Evolutionary conservation across 176 grass and related monocot genomes (phyloP), one percentile per base, ranked within the genome.

Genomic region (Calamus simplicifolius): DNA sequence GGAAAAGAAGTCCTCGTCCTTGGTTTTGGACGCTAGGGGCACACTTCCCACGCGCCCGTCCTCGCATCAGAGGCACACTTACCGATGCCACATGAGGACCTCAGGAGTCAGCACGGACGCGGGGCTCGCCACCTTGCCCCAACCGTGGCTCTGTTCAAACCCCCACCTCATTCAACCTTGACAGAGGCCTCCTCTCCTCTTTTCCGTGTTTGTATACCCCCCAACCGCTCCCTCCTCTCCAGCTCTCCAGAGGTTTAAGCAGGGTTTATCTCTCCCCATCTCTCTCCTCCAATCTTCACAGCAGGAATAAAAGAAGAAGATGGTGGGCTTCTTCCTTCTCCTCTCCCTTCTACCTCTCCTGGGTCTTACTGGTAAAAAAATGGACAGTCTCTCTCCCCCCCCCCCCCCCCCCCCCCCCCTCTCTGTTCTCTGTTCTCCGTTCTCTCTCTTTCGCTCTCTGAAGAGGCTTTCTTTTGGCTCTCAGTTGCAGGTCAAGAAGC

Each of bases 401-500:
- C n/a, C 4, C 23, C 2, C 31, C 21, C 4, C 23, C 2, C 31
- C 21, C 4, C 23, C 2, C 31, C 21, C n/a, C n/a, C n/a, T n/a
- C n/a, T 59, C 17, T 18, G 4, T 17, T 53, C n/a, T 6, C 55
- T 2, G 5, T 16, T 19, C 35, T 54, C 25, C 19, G 4, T 51
- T 31, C 4, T 30, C 35, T 59, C 5, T n/a, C 6, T 43, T 28
- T 79, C 15, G 16, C 5, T 27, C 0, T 59, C 21, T 5, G 7
- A 61, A 8, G 6, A 13, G 35, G 35, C 35, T 13, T 72, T 81
- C 19, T 61, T 23, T 23, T 23, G 21, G 18, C 8, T 51, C 12
- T 14, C 77, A 80, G 79, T 76, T 76, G 52, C 56, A 82, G 80
- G 80, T 82, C 80, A 82, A 77, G 80, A 82, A 82, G 62, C 19